Evolutionary conservation across 805 yeast genomes (phyloP).

Genomic region (Lachancea fermentati): DNA sequence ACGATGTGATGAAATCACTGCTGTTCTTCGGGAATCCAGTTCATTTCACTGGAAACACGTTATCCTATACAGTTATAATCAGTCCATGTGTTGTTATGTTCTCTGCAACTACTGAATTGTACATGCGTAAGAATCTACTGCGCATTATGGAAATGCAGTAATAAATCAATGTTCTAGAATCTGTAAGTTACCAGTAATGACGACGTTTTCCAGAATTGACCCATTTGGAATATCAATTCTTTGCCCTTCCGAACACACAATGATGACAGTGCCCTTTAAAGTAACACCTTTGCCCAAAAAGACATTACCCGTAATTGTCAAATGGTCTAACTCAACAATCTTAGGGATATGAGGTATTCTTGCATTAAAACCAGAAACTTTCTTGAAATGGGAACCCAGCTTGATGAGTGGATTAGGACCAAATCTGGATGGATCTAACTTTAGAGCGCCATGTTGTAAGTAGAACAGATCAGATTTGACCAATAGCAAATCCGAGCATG

Average conservation of each 20-base stretch:
- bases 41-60: too few species aligned
- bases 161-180: conserved; percentile 73
- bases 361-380: conserved; percentile 83
- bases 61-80: too few species aligned
- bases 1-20: too few species aligned
- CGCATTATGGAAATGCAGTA: neutral
- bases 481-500: conserved; percentile 88
- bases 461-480: conserved; percentile 93
- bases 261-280: conserved; percentile 94
- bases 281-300: conserved; percentile 83
- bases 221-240: conserved; percentile 98
- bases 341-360: conserved; percentile 95
- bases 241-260: conserved; percentile 95
- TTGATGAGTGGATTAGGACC: conserved; percentile 92
- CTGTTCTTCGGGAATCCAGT: too few species aligned
- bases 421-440: conserved; percentile 76
- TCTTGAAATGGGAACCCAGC: conserved; percentile 94
- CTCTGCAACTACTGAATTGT: neutral
- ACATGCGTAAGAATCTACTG: neutral
- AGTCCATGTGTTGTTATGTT: neutral
- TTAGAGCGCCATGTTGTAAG: conserved; percentile 86
- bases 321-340: conserved; percentile 93
- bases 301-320: conserved; percentile 96
- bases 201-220: conserved; percentile 89
- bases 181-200: conserved; percentile 92